Evolutionary conservation across 495 filamentous ascomycete genomes (phyloP).

Genomic region (Margaritispora aquatica): DNA sequence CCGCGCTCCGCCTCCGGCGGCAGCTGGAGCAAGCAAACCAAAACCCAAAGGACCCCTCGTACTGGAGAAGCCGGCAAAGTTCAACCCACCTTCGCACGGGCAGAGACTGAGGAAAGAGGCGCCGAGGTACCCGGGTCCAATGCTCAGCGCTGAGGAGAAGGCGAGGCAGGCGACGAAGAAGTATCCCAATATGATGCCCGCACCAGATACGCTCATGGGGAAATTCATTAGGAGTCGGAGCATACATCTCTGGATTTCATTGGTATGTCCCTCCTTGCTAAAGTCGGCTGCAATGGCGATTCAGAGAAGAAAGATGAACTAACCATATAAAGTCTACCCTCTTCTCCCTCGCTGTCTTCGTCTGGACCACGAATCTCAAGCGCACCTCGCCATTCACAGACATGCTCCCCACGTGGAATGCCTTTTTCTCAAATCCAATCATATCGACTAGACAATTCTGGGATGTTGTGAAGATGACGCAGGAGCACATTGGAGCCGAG

Average conservation of each 20-base stretch:
- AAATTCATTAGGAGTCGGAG: conserved; percentile 66
- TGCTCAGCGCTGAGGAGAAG: conserved; percentile 50
- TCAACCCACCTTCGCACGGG: conserved; percentile 80
- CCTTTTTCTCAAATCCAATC: conserved; percentile 58
- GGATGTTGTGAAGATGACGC: conserved; percentile 65
- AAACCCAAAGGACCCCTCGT: conserved; percentile 48
- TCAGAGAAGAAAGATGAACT: neutral
- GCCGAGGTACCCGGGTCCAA: conserved; percentile 61
- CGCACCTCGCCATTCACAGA: conserved; percentile 63
- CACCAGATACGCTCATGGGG: conserved; percentile 64
- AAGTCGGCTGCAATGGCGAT: neutral
- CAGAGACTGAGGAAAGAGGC: conserved; percentile 48
- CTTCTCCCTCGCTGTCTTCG: conserved; percentile 56
- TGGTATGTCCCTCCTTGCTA: conserved; percentile 47
- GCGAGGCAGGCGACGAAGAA: conserved; percentile 54
- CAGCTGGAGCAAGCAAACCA: conserved; percentile 3
- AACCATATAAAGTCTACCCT: conserved; percentile 52
- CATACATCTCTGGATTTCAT: conserved; percentile 72
- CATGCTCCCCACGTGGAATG: conserved; percentile 57
- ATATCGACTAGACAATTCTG: conserved; percentile 46
- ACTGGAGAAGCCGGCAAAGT: conserved; percentile 73
- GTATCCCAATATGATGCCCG: conserved; percentile 79
- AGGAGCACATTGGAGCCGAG: conserved; percentile 52
- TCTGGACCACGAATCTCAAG: conserved; percentile 65
- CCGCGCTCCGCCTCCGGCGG: neutral